phyloP scores from a whole-genome alignment of 2,329 filamentous ascomycete genomes.

The Daldinia eschscholtzii region DNA sequence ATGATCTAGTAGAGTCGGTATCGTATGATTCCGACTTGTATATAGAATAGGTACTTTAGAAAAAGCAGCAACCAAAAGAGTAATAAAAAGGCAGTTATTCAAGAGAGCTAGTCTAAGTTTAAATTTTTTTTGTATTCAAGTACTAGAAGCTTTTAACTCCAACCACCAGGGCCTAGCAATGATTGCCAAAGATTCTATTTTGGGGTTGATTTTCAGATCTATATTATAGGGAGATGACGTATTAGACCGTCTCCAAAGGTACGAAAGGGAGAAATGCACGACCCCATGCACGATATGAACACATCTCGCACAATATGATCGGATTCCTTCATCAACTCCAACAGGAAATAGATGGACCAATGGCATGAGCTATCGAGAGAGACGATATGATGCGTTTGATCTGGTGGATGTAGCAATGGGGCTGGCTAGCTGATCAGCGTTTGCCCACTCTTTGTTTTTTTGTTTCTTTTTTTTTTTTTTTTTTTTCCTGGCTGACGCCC shows the following conservation, averaged over 20 bases:
- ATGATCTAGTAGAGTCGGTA: constrained; percentile 8
- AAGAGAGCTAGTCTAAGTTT: not conserved
- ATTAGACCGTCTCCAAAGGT: not conserved
- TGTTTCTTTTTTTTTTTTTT: not conserved
- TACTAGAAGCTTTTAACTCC: too few species aligned
- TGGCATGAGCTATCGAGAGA: constrained; percentile 18
- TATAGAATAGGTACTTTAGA: constrained; percentile 7
- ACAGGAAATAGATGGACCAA: constrained; percentile 5
- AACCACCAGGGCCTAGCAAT: not conserved
- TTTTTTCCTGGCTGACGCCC: not conserved
- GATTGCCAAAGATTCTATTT: not conserved
- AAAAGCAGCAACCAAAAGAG: not conserved
- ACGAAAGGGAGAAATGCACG: constrained; percentile 6
- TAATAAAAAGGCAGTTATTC: not conserved
- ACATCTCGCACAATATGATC: constrained; percentile 26
- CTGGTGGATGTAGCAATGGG: constrained; percentile 27
- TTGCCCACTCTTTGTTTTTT: constrained; percentile 16
- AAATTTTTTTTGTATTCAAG: not conserved
- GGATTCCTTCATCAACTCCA: constrained; percentile 1
- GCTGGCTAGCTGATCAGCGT: constrained; percentile 26
- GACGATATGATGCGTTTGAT: constrained; percentile 18
- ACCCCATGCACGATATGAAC: constrained; percentile 10
- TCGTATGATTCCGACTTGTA: not conserved
- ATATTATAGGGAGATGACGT: not conserved
- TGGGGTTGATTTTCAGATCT: not conserved